A percentile compares a stretch with the other conserved stretches of the same genome.
Evolutionary conservation across 441 rosid species (phyloP).

Genomic region (Rhodomyrtus psidioides): DNA sequence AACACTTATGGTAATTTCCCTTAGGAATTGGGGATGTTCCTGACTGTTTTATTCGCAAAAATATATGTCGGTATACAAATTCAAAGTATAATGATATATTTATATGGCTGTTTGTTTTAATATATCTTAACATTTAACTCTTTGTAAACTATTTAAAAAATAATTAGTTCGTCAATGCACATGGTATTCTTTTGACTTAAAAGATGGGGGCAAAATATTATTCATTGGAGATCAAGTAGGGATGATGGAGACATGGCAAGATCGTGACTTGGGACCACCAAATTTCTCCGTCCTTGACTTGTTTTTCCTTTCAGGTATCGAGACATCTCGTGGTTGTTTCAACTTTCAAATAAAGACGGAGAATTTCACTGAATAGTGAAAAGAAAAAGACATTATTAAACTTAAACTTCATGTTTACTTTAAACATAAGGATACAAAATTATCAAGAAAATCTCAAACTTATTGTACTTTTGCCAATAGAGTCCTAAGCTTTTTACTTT

Average conservation of each 20-base stretch:
- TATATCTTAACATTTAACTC: no score
- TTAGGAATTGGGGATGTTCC: no score
- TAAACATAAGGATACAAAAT: background rate
- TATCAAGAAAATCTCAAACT: no score
- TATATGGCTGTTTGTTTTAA: no score
- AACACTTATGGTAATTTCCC: background rate
- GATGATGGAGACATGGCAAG: background rate
- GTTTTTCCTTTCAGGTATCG: background rate
- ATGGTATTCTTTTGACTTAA: background rate
- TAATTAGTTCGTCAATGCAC: background rate
- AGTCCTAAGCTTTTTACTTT: no score
- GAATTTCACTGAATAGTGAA: background rate
- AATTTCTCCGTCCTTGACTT: background rate
- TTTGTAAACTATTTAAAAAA: background rate
- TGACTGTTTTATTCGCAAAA: background rate
- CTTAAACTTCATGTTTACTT: background rate
- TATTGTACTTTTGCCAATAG: no score
- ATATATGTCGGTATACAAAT: background rate
- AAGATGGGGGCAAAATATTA: background rate
- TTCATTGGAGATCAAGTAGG: background rate
- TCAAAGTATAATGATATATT: background rate
- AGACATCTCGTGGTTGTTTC: background rate
- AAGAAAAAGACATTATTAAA: background rate
- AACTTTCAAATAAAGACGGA: background rate
- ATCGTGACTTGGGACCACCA: background rate